Percentiles rank a stretch among this genome's conserved stretches.
phyloP scores from a whole-genome alignment of 768 basidiomycete genomes.

The Asterophora parasitica region DNA sequence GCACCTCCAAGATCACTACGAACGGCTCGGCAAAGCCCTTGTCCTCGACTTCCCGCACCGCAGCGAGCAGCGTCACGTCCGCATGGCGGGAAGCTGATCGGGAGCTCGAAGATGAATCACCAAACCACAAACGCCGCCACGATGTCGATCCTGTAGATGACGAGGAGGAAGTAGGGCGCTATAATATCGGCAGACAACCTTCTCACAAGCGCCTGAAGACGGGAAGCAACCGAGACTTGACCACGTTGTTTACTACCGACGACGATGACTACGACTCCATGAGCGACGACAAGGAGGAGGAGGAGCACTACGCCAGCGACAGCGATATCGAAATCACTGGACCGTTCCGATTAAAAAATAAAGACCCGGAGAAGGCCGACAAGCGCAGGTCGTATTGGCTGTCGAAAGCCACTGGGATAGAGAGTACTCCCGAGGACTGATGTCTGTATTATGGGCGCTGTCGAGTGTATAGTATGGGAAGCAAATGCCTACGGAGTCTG shows the following conservation, averaged over 20 bases:
- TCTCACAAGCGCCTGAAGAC: constrained; percentile 43
- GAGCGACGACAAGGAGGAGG: constrained; percentile 15
- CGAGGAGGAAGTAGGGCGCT: constrained; percentile 55
- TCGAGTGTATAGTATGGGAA: too few species aligned
- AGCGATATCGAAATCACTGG: constrained; percentile 10
- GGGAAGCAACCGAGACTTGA: constrained; percentile 33
- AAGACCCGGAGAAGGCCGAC: constrained; percentile 23
- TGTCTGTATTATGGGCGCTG: background rate
- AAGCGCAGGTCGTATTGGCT: constrained; percentile 54
- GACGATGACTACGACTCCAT: constrained; percentile 41
- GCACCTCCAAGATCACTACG: constrained; percentile 6
- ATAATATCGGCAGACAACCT: constrained; percentile 42
- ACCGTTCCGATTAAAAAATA: constrained; percentile 2
- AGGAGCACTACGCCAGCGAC: constrained; percentile 20
- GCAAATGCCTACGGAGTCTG: too few species aligned
- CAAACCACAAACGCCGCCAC: constrained; percentile 10
- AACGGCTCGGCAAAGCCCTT: constrained; percentile 14
- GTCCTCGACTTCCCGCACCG: constrained; percentile 8
- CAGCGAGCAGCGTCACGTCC: constrained; percentile 25
- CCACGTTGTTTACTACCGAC: constrained; percentile 49
- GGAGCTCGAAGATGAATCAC: constrained; percentile 19
- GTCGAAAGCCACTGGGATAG: constrained; percentile 42
- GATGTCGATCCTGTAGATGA: constrained; percentile 22
- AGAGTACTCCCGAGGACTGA: constrained; percentile 22
- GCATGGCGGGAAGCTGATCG: constrained; percentile 38